These are phyloP conservation scores for Colletotrichum caudatum DNA, from an alignment of 2,329 filamentous ascomycete genomes.

Conservation along the genomic window DNA sequence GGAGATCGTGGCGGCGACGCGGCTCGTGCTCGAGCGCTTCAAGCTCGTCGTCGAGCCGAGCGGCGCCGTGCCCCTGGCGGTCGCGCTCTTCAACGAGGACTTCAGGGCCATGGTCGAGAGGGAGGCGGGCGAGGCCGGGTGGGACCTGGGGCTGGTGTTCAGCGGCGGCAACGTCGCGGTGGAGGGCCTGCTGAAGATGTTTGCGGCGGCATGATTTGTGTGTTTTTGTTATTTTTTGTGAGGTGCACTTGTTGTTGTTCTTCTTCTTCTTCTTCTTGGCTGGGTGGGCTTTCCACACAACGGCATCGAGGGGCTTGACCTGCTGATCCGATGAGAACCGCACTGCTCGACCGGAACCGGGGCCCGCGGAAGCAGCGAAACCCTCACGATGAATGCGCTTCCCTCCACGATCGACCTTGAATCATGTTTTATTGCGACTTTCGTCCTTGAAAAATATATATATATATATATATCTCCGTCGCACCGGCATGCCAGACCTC, in stretches of 20 bases:
- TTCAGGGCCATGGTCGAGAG: conserved; percentile 78
- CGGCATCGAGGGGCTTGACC: too few species aligned
- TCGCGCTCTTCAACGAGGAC: conserved; percentile 86
- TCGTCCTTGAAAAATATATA: background rate
- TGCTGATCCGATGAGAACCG: background rate
- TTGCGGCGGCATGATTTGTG: conserved; percentile 48
- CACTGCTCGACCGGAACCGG: background rate
- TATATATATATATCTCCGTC: too few species aligned
- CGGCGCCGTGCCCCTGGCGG: conserved; percentile 85
- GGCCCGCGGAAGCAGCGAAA: too few species aligned
- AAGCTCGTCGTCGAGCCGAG: conserved; percentile 94
- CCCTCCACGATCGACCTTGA: background rate
- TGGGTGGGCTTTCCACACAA: background rate
- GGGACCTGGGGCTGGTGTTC: conserved; percentile 74
- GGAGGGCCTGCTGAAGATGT: conserved; percentile 65
- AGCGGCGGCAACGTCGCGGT: conserved; percentile 71
- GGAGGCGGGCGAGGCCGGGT: conserved; percentile 78
- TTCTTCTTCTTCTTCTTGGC: background rate
- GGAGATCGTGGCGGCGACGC: conserved; percentile 82
- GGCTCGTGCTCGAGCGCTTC: conserved; percentile 84
- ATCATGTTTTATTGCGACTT: background rate
- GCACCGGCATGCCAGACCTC: too few species aligned
- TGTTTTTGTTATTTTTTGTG: background rate
- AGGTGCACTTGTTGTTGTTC: too few species aligned
- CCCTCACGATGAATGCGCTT: too few species aligned